phyloP scores from a whole-genome alignment of 2,329 filamentous ascomycete genomes.

The Sporothrix euskadiensis region DNA sequence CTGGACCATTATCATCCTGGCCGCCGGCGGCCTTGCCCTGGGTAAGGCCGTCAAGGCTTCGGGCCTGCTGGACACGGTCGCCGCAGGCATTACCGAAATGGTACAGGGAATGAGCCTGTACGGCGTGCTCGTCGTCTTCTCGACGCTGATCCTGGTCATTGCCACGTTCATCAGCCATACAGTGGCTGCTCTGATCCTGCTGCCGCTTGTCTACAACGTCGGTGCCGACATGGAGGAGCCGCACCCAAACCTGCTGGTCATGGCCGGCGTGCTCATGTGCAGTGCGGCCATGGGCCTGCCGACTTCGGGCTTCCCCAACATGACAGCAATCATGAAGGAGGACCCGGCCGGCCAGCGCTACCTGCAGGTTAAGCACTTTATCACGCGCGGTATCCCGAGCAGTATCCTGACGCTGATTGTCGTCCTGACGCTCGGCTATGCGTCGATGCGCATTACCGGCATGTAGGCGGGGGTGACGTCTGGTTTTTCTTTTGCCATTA shows the following conservation, averaged over 20 bases:
- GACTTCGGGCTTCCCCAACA: slow-evolving; percentile 96
- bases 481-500: background rate
- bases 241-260: slow-evolving; percentile 91
- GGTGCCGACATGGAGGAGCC: slow-evolving; percentile 83
- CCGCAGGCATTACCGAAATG: slow-evolving; percentile 68
- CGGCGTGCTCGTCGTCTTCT: slow-evolving; percentile 81
- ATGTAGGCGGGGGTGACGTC: slow-evolving; percentile 36
- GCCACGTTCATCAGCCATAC: slow-evolving; percentile 98
- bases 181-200: slow-evolving; percentile 89
- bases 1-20: slow-evolving; percentile 99
- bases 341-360: slow-evolving; percentile 91
- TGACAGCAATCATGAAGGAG: slow-evolving; percentile 99
- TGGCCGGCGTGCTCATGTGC: slow-evolving; percentile 94
- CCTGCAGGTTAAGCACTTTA: slow-evolving; percentile 88
- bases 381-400: slow-evolving; percentile 86
- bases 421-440: slow-evolving; percentile 86
- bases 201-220: slow-evolving; percentile 86
- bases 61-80: slow-evolving; percentile 86
- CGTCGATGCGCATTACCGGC: slow-evolving; percentile 70
- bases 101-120: slow-evolving; percentile 84
- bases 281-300: slow-evolving; percentile 96
- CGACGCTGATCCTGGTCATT: slow-evolving; percentile 79
- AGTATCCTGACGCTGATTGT: slow-evolving; percentile 79
- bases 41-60: slow-evolving; percentile 94
- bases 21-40: slow-evolving; percentile 86